Conservation (phyloP, 2,329 filamentous ascomycete genomes). For the Aspergillus sp. region DNA sequence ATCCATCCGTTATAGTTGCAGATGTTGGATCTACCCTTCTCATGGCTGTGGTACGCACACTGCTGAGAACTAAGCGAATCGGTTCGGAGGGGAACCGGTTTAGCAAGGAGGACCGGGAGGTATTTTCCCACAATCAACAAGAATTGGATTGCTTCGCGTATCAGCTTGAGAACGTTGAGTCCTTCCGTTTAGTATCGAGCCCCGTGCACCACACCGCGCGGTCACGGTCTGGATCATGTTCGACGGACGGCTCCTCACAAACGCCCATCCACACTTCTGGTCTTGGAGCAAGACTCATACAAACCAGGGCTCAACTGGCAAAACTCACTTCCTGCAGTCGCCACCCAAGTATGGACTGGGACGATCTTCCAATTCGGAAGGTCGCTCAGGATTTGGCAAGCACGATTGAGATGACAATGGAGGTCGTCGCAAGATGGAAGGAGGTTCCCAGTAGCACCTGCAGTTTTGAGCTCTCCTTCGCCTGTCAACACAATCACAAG, state of each 20-base stretch:
- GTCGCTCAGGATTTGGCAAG: slow-evolving; percentile 22
- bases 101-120: slow-evolving; percentile 15
- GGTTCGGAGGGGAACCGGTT: slow-evolving; percentile 29
- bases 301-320: slow-evolving; percentile 24
- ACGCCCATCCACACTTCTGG: neutral
- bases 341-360: slow-evolving; percentile 20
- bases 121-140: slow-evolving; percentile 27
- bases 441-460: slow-evolving; percentile 1
- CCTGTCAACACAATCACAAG: slow-evolving; percentile 13
- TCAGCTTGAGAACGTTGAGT: slow-evolving; percentile 25
- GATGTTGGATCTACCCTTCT: slow-evolving; percentile 37
- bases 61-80: slow-evolving; percentile 34
- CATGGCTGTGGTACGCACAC: slow-evolving; percentile 38
- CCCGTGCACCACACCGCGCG: neutral
- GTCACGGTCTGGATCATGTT: slow-evolving; percentile 11
- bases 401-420: slow-evolving; percentile 30
- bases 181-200: slow-evolving; percentile 20
- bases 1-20: slow-evolving; percentile 37
- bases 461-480: slow-evolving; percentile 21
- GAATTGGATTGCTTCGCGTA: slow-evolving; percentile 36
- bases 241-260: slow-evolving; percentile 7
- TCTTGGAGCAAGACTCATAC: slow-evolving; percentile 16
- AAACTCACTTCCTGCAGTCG: slow-evolving; percentile 19
- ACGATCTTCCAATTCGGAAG: slow-evolving; percentile 29
- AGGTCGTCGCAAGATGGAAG: slow-evolving; percentile 27